Evolutionary conservation across 768 basidiomycete species (phyloP).

Genomic region (Aureoboletus auriporus): DNA sequence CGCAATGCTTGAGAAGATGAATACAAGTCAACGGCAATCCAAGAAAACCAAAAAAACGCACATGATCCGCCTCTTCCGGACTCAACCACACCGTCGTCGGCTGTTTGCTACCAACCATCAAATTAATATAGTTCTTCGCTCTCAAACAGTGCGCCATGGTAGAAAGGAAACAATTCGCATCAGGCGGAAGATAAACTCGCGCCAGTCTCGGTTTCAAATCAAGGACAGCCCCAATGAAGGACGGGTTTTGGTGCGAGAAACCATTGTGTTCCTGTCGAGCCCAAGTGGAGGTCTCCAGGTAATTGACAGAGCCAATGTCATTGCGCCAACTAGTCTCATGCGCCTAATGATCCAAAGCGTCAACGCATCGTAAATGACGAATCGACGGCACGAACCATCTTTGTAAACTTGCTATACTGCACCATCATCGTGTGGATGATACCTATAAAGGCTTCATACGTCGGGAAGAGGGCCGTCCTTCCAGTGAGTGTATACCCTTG

Average conservation of each 20-base stretch:
- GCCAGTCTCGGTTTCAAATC: conserved; percentile 67
- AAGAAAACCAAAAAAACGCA: conserved; percentile 21
- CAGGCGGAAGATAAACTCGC: conserved; percentile 84
- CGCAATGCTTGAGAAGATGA: conserved; percentile 55
- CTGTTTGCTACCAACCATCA: conserved; percentile 88
- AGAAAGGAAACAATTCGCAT: conserved; percentile 82
- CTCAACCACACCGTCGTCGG: conserved; percentile 76
- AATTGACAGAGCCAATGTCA: conserved; percentile 70
- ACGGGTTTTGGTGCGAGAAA: conserved; percentile 84
- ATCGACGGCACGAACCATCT: conserved; percentile 52
- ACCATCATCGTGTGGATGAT: conserved; percentile 90
- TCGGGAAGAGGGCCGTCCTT: conserved; percentile 79
- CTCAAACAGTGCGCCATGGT: conserved; percentile 81
- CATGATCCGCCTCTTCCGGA: conserved; percentile 69
- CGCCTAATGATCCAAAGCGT: conserved; percentile 28
- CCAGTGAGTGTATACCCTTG: conserved; percentile 93
- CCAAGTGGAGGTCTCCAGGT: conserved; percentile 87
- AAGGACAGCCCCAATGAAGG: conserved; percentile 82
- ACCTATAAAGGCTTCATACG: conserved; percentile 88
- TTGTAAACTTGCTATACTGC: conserved; percentile 84
- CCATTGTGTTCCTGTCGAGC: conserved; percentile 86
- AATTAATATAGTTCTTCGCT: conserved; percentile 81
- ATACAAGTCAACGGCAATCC: neutral
- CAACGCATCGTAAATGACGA: neutral
- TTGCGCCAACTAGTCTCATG: conserved; percentile 70